Conservation (phyloP, 1,284 basidiomycete species). For the Volvariella volvacea region DNA sequence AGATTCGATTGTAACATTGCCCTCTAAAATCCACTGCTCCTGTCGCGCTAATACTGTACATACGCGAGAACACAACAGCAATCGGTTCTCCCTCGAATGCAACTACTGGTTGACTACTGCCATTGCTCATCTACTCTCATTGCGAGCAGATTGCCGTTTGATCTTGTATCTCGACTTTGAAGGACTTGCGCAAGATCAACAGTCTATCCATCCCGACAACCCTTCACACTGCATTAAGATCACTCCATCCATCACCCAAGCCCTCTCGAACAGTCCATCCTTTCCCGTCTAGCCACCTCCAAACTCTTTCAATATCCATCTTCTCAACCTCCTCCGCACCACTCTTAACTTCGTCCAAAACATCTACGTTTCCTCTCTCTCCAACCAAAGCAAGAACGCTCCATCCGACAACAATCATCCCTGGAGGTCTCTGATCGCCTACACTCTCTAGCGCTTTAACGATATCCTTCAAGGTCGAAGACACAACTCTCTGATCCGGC, state of each 20-base stretch:
- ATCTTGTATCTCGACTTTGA: too few relatives aligned
- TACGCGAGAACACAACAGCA: too few relatives aligned
- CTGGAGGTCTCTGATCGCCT: slow-evolving; percentile 89
- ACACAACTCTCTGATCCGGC: slow-evolving; percentile 85
- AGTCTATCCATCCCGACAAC: too few relatives aligned
- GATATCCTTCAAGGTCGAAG: slow-evolving; percentile 74
- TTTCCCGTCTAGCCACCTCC: slow-evolving; percentile 44
- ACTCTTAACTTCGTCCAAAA: slow-evolving; percentile 21
- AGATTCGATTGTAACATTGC: too few relatives aligned
- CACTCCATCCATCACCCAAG: slow-evolving; percentile 45
- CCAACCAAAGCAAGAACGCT: slow-evolving; percentile 61
- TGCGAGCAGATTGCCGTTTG: too few relatives aligned
- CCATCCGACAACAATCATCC: slow-evolving; percentile 96
- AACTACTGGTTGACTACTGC: too few relatives aligned
- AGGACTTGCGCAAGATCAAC: too few relatives aligned
- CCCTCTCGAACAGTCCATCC: slow-evolving; percentile 60
- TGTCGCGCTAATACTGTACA: too few relatives aligned
- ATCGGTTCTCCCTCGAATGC: too few relatives aligned
- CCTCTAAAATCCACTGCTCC: too few relatives aligned
- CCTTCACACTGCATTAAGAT: slow-evolving; percentile 8
- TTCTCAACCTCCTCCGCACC: slow-evolving; percentile 8
- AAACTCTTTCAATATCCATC: slow-evolving; percentile 45
- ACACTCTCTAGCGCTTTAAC: slow-evolving; percentile 63
- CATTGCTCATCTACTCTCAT: too few relatives aligned
- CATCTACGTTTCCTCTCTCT: slow-evolving; percentile 38